Conservation (phyloP, 306 rosid species). For the Vigna angularis region DNA sequence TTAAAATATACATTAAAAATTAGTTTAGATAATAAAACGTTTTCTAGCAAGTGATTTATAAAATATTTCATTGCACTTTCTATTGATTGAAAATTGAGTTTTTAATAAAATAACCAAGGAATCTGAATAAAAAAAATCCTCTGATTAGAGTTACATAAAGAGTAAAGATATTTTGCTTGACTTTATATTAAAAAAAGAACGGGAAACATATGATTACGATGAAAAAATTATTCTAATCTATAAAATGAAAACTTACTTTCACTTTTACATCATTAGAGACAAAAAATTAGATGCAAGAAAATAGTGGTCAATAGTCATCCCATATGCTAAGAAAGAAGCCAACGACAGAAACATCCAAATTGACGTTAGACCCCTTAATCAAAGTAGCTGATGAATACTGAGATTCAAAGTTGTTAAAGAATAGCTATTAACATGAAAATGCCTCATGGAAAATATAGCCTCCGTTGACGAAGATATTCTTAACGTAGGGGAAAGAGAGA, state of each 20-base stretch:
- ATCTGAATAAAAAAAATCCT: no score
- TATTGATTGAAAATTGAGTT: no score
- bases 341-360: not conserved
- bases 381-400: not conserved
- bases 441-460: not conserved
- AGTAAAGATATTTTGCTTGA: not conserved
- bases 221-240: not conserved
- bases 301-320: not conserved
- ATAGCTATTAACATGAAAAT: not conserved
- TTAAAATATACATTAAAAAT: no score
- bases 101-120: no score
- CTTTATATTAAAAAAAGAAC: not conserved
- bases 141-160: no score
- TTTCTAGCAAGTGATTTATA: no score
- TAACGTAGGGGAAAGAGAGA: not conserved
- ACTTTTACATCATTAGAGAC: not conserved
- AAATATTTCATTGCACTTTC: no score
- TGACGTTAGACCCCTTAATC: not conserved
- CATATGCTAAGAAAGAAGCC: not conserved
- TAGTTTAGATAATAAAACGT: no score
- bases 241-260: not conserved
- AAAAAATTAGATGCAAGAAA: not conserved
- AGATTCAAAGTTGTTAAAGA: conserved; percentile 11
- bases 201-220: not conserved
- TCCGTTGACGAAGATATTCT: conserved; percentile 1